These are phyloP conservation scores for Delonix regia DNA, from an alignment of 306 rosid species.

Conservation along the genomic window DNA sequence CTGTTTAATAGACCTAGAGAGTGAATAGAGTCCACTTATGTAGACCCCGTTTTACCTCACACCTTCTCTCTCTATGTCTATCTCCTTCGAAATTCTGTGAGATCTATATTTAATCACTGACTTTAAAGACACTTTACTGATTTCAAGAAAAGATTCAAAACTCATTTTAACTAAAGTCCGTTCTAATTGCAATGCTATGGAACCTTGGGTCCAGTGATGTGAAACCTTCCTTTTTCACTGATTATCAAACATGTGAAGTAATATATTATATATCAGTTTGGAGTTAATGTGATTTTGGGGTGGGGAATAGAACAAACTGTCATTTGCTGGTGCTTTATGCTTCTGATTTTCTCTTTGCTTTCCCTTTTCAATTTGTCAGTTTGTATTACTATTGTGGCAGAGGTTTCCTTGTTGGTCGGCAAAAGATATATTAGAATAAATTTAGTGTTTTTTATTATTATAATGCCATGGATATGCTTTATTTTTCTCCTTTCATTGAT, in stretches of 20 bases:
- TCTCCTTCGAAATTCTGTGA: no score
- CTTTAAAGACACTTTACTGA: no score
- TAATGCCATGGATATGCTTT: not conserved
- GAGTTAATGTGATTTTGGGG: not conserved
- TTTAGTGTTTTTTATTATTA: not conserved
- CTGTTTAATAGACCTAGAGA: not conserved
- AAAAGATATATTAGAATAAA: not conserved
- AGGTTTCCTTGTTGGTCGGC: not conserved
- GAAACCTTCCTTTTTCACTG: not conserved
- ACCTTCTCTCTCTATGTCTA: no score
- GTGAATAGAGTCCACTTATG: no score
- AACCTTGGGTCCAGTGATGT: not conserved
- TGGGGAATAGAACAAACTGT: not conserved
- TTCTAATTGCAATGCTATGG: not conserved
- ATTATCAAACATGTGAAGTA: not conserved
- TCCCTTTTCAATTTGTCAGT: not conserved
- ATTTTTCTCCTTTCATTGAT: not conserved
- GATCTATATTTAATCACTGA: no score
- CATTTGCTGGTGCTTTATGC: not conserved
- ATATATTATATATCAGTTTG: not conserved
- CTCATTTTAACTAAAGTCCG: no score
- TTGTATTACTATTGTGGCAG: not conserved
- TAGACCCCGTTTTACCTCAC: no score
- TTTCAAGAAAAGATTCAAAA: no score
- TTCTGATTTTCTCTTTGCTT: slow-evolving; percentile 1